These are phyloP conservation scores for Proteromonas lacertae DNA, from an alignment of 352 stramenopile genomes.

Conservation along the genomic window DNA sequence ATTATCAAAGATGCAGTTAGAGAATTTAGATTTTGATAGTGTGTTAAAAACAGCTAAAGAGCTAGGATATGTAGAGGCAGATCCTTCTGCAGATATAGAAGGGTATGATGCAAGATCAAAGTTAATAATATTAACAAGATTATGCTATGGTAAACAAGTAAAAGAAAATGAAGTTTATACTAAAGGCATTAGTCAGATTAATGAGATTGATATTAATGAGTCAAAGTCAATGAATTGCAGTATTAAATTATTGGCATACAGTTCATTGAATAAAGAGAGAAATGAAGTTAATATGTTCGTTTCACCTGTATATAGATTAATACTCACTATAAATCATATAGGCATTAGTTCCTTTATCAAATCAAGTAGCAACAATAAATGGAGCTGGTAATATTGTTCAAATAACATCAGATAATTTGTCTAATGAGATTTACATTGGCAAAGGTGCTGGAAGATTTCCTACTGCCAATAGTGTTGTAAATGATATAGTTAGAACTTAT, in stretches of 20 bases:
- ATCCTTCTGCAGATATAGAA: constrained; percentile 73
- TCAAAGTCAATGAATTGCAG: constrained; percentile 62
- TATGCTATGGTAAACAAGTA: constrained; percentile 50
- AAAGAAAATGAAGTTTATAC: constrained; percentile 42
- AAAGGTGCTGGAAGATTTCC: constrained; percentile 63
- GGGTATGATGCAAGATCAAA: constrained; percentile 75
- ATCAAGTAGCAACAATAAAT: constrained; percentile 13
- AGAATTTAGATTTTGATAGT: constrained; percentile 46
- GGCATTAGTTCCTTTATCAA: constrained; percentile 50
- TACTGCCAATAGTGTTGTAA: constrained; percentile 73
- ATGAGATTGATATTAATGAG: constrained; percentile 66
- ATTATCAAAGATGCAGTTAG: constrained; percentile 74
- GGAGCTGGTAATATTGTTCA: neutral
- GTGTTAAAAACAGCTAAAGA: constrained; percentile 65
- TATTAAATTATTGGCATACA: constrained; percentile 68
- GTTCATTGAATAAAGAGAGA: constrained; percentile 24
- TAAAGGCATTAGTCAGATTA: constrained; percentile 56
- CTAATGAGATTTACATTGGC: constrained; percentile 47
- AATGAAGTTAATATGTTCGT: constrained; percentile 60
- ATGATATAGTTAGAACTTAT: constrained; percentile 67
- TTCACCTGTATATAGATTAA: constrained; percentile 50
- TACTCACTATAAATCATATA: constrained; percentile 40
- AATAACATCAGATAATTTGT: constrained; percentile 42
- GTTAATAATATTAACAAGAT: constrained; percentile 65
- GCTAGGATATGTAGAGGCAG: constrained; percentile 53